Conservation (phyloP, 768 basidiomycete genomes). For the Sistotremastrum niveocremeum region DNA sequence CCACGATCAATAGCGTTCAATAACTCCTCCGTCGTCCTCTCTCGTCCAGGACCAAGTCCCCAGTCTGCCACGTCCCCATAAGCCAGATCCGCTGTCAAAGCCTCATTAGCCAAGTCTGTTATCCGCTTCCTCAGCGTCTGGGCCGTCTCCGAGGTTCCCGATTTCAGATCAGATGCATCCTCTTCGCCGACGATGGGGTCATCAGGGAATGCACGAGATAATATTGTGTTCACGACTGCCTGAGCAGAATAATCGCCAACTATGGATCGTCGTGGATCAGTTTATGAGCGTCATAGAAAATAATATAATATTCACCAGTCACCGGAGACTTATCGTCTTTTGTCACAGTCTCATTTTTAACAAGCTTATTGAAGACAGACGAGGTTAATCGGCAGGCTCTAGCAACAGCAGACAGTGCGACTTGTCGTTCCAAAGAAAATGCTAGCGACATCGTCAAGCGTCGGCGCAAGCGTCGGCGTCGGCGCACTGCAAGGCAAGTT, state of each 20-base stretch:
- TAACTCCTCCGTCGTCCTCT: conserved; percentile 42
- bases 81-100: conserved; percentile 39
- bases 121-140: conserved; percentile 46
- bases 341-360: conserved; percentile 72
- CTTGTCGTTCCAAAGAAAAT: conserved; percentile 56
- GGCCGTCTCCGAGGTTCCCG: conserved; percentile 20
- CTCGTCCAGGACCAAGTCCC: conserved; percentile 55
- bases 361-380: conserved; percentile 74
- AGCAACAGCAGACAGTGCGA: conserved; percentile 79
- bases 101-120: conserved; percentile 70
- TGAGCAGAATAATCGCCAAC: conserved; percentile 94
- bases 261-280: conserved; percentile 16
- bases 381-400: conserved; percentile 76
- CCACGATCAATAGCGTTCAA: conserved; percentile 82
- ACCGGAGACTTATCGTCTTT: conserved; percentile 92
- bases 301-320: conserved; percentile 38
- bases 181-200: conserved; percentile 94
- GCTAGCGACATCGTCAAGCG: conserved; percentile 31
- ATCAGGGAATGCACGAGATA: conserved; percentile 61
- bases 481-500: too few species aligned
- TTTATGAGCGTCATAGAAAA: neutral
- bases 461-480: neutral
- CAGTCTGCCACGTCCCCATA: conserved; percentile 50
- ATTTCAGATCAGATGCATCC: conserved; percentile 68
- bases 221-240: conserved; percentile 76